Evolutionary conservation across 139 green algal genomes (phyloP), one percentile per base, ranked within the genome.

Genomic region (Auxenochlorella pyrenoidosa): DNA sequence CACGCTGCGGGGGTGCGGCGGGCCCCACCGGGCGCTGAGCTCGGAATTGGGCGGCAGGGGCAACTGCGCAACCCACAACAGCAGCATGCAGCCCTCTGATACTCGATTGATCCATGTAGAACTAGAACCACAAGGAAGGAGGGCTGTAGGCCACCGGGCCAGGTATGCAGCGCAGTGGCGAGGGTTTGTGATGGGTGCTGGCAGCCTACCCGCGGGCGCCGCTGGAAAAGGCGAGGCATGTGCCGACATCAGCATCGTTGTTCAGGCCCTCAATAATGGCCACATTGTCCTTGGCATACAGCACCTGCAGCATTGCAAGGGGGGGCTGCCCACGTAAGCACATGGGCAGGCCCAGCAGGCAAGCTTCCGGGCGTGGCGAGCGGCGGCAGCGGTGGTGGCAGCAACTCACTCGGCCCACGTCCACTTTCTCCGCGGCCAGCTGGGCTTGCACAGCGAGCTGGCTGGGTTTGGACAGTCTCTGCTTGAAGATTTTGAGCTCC

Each of bases 401-500:
- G 38, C 36, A 28, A 10, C 86, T 65, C 41, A 96, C 95, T 92
- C 93, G 95, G 54, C 95, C 95, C 5, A 96, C 86, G 41, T 93
- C 93, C 6, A 97, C 92, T 60, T 96, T 92, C 73, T 79, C 70
- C 13, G 84, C 91, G 73, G 96, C 94, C 4, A 97, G 77, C 84
- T 96, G 91, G 15, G 95, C 90, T 84, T 97, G 92, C 4, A 95
- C 95, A 32, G 94, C 94, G 26, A 98, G 92, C 93, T 97, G 95
- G 86, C 95, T 96, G 28, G 96, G 94, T 10, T 87, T 86, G 32
- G 54, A 63, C 54, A 93, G 90, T 0, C 96, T 91, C 88, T 96
- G 91, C 68, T 94, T 94, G 90, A 98, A 98, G 10, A 98, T 94
- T 72, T 86, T 93, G 94, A 98, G 96, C 73, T 98, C 96, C 32